Percentiles rank a stretch among this genome's conserved stretches.
These are phyloP conservation scores for Acanthamoeba lenticulata DNA, from an alignment of 208 protist species.

Conservation along the genomic window DNA sequence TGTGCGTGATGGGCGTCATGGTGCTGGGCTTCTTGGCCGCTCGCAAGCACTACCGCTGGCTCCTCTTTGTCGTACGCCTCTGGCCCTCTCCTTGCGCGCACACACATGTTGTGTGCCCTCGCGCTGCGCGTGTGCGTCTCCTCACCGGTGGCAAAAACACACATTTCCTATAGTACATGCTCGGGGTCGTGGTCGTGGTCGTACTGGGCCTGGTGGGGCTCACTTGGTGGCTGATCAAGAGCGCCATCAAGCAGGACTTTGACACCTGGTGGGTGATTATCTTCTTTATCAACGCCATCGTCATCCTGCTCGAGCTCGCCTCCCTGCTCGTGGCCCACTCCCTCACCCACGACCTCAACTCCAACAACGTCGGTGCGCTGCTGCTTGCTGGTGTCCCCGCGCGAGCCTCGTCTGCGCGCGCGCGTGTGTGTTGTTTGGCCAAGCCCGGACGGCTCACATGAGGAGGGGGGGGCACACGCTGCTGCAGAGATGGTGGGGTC, in stretches of 20 bases:
- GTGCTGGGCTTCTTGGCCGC: background rate
- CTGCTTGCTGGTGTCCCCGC: no score
- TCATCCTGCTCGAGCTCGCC: background rate
- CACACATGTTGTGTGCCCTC: background rate
- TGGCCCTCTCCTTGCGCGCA: background rate
- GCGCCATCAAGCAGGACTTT: background rate
- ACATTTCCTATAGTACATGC: background rate
- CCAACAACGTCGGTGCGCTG: background rate
- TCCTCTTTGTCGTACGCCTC: background rate
- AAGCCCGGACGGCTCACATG: no score
- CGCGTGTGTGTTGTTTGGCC: no score
- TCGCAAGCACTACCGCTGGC: background rate
- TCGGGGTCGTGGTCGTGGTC: background rate
- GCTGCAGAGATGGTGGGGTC: background rate
- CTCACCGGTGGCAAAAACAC: no score
- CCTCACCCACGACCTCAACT: background rate
- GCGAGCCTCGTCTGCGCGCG: no score
- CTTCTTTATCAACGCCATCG: background rate
- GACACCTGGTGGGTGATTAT: background rate
- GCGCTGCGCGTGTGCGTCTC: background rate
- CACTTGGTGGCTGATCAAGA: slow-evolving; percentile 5
- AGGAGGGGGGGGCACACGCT: no score
- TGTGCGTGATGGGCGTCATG: background rate
- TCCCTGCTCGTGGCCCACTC: background rate
- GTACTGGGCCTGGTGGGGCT: background rate